phyloP scores from a whole-genome alignment of 2,329 filamentous ascomycete species.

The Neopestalotiopsis sp. region DNA sequence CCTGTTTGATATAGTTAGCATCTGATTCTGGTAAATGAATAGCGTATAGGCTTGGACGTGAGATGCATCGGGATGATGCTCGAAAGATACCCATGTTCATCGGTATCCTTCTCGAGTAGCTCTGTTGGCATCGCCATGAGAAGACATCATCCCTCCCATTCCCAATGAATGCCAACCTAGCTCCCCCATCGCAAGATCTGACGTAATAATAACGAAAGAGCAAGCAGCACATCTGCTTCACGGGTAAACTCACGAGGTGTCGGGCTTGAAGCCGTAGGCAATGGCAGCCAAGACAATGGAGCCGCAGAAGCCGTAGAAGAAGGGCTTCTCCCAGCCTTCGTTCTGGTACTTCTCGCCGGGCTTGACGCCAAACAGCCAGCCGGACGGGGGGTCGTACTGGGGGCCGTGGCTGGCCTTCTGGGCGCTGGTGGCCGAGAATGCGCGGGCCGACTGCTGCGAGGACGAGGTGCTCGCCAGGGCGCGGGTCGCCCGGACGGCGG shows the following conservation, averaged over 20 bases:
- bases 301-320: slow-evolving; percentile 84
- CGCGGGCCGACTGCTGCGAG: slow-evolving; percentile 29
- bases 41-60: not conserved
- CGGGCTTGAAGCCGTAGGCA: slow-evolving; percentile 94
- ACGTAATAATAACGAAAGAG: not conserved
- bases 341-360: slow-evolving; percentile 94
- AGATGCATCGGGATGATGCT: no score
- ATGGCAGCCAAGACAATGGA: slow-evolving; percentile 75
- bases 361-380: slow-evolving; percentile 93
- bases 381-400: slow-evolving; percentile 87
- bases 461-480: slow-evolving; percentile 21
- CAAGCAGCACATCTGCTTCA: not conserved
- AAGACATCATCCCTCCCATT: no score
- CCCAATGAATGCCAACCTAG: no score
- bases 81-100: no score
- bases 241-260: slow-evolving; percentile 83
- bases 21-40: not conserved
- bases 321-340: slow-evolving; percentile 93
- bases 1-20: slow-evolving; percentile 54
- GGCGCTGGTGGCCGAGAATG: slow-evolving; percentile 51
- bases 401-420: slow-evolving; percentile 64
- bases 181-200: not conserved
- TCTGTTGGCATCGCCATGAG: no score
- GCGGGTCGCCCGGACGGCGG: slow-evolving; percentile 35
- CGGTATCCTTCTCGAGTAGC: no score